Evolutionary conservation across 352 stramenopile species (phyloP), one percentile per base, ranked within the genome.

Genomic region (Bremia lactucae): DNA sequence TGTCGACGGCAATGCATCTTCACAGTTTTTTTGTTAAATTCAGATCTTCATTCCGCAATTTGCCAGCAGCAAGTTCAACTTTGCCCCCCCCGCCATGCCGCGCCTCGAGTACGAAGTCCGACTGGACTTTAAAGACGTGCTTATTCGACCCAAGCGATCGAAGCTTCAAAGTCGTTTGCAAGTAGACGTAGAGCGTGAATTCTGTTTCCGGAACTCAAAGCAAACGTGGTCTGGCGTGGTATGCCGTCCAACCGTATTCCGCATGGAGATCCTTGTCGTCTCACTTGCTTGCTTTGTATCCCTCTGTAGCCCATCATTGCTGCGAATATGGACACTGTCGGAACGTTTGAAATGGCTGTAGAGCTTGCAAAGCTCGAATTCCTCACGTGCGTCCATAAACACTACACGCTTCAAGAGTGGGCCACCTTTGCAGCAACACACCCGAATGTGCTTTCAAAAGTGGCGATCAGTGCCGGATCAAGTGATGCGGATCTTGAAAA

Each of bases 51-150:
- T n/a, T n/a, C n/a, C n/a, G n/a, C n/a, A n/a, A n/a, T n/a, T n/a
- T n/a, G n/a, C n/a, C n/a, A n/a, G n/a, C n/a, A n/a, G n/a, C n/a
- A n/a, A n/a, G n/a, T n/a, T n/a, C n/a, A n/a, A n/a, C n/a, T n/a
- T n/a, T n/a, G n/a, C n/a, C n/a, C n/a, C n/a, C n/a, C n/a, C n/a
- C n/a, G n/a, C n/a, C n/a, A 95, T 95, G 82, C 72, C 83, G 52
- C 77, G 85, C 42, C 83, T 96, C 45, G 87, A 96, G 63, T 81
- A 71, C 3, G 87, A 95, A 37, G 51, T 94, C 34, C 90, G 90
- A 31, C 67, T 96, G 33, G 87, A 96, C 62, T 96, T 95, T 59
- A 95, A 95, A 63, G 87, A 96, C 53, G 87, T 96, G 44, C 72
- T 96, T 13, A 96, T 96, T 62, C 78, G 86, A n/a, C 87, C 87